Base-by-base conservation (phyloP, 345 rosid species). In the Linum trigynum region DNA sequence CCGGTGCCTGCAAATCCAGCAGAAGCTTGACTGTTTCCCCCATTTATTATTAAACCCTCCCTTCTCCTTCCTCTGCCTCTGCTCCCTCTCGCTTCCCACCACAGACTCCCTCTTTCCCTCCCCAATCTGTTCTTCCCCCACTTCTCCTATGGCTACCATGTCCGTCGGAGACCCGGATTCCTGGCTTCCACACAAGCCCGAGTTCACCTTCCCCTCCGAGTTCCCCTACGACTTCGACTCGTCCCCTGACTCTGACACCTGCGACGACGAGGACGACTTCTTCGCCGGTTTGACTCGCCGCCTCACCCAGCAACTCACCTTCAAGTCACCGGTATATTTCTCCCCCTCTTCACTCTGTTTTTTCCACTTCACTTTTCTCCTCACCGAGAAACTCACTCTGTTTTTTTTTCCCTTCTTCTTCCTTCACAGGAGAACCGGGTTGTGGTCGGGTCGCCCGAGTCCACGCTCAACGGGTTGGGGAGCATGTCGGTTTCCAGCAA, bases 171-270 rank as follows among this genome's bases (percentile, higher is more conserved):
- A 57, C 5, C 3, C 36, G 0, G 53, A 64, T 15, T 74, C 69
- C 17, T 68, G 63, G 66, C 63, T 74, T 5, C 63, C 72, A 0
- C 40, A 63, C 10, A 59, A 50, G 16, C 61, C 74, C 6, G n/a
- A 40, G 5, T 59, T 67, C 15, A 7, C 8, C 41, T 71, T 75
- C 40, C 71, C 75, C 3, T 10, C 72, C 35, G 78, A 75, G 78
- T 71, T 75, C 23, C 78, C 71, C 8, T 75, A 71, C 69, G 78
- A 75, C 62, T 63, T 67, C 41, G 75, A 70, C 69, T 67, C 72
- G 3, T 59, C 61, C 5, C 39, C 68, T 0, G 77, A 65, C 56
- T 59, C 64, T 0, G 77, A 69, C 40, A 65, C 64, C 55, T 32
- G 60, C 48, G 67, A 65, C 50, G 59, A 56, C 3, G 70, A 62